phyloP scores from a whole-genome alignment of 2,329 filamentous ascomycete genomes.

The Zasmidium citrigriseum region DNA sequence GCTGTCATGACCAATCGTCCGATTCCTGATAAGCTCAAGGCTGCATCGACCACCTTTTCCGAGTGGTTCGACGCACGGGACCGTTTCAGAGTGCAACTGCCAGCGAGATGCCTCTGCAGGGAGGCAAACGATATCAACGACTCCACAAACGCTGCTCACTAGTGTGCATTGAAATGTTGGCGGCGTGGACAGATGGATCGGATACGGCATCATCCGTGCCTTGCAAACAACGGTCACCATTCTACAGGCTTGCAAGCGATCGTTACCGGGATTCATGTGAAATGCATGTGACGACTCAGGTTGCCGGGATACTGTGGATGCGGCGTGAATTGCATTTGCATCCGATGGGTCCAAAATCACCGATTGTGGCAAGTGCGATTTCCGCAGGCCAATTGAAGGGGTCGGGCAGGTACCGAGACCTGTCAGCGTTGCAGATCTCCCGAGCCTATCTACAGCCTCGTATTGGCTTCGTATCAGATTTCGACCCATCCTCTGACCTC shows the following conservation, averaged over 20 bases:
- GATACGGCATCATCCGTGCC: too few relatives aligned
- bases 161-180: background rate
- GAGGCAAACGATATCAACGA: background rate
- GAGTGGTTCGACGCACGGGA: background rate
- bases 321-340: background rate
- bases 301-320: background rate
- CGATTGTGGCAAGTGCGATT: background rate
- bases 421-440: background rate
- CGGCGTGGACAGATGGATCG: background rate
- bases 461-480: background rate
- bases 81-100: background rate
- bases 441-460: background rate
- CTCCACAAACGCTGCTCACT: background rate
- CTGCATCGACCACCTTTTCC: background rate
- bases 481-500: background rate
- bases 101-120: background rate
- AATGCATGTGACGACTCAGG: background rate
- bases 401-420: background rate
- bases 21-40: background rate
- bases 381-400: background rate
- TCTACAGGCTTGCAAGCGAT: too few relatives aligned
- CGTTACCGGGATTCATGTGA: too few relatives aligned
- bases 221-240: too few relatives aligned
- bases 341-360: background rate
- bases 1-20: background rate